Evolutionary conservation across 805 yeast genomes (phyloP), one percentile per base, ranked within the genome.

Genomic region (Barnettozyma sucrosica): DNA sequence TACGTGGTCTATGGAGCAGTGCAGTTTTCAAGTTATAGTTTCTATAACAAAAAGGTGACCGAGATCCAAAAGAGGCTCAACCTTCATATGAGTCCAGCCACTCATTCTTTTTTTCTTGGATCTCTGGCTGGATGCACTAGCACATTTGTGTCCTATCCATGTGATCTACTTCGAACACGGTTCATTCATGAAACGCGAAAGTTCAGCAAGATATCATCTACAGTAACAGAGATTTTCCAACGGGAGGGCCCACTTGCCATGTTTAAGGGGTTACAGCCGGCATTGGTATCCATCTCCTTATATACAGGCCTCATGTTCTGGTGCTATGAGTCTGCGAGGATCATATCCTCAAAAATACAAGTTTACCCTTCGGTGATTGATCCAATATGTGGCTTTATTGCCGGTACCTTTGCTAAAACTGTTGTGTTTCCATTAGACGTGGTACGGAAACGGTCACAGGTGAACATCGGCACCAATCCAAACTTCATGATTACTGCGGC

Each of bases 361-460:
- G 42, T 44, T 3, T 49, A 50, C 34, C 54, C 51, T 19, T 24
- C 57, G 11, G 24, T 53, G 34, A 43, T 72, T 28, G 83, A 81
- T 55, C 79, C 82, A 7, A 49, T 76, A 32, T 77, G 92, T 62
- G 85, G 96, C 40, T 68, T 88, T 34, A 43, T 79, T 0, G 96
- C 97, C 0, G 98, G 97, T 0, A 70, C 80, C 0, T 54, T 79
- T 3, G 77, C 95, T 11, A 93, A 93, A 63, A 76, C 81, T 0
- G 53, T 80, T 0, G 81, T 88, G 0, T 93, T 88, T 64, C 99
- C 99, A 0, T 62, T 93, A 39, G 99, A 93, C 63, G 79, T 95
- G 0, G 62, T 90, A 2, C 71, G 97, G 20, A 81, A 89, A 58
- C 69, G 96, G 34, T 65, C 85, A 39, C 97, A 92, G 62, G 79